Percentiles rank a stretch among this genome's conserved stretches.
phyloP scores from a whole-genome alignment of 1,284 basidiomycete genomes.

The Tausonia pullulans region DNA sequence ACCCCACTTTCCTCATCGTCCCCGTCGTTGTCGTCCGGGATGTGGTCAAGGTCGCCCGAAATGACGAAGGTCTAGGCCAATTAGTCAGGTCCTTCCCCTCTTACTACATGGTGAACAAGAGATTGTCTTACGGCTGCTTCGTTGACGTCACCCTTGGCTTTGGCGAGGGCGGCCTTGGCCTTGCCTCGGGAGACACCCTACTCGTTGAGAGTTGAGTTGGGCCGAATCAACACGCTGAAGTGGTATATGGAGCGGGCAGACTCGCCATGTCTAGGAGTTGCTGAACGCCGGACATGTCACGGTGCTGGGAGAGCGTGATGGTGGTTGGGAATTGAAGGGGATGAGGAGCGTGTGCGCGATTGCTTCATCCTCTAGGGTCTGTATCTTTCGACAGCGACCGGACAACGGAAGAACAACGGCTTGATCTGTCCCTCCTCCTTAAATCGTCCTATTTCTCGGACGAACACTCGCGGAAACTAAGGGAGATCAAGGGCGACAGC shows the following conservation, averaged over 20 bases:
- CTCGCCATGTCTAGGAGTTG: no score
- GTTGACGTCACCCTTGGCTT: slow-evolving; percentile 67
- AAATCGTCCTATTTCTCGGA: not conserved
- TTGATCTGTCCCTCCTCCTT: no score
- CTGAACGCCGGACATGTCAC: not conserved
- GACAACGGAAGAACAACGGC: no score
- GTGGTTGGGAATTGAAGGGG: not conserved
- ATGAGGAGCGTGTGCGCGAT: not conserved
- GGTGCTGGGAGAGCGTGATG: not conserved
- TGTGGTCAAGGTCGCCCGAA: slow-evolving; percentile 63
- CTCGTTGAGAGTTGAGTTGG: not conserved
- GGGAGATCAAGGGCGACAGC: not conserved
- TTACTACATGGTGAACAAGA: not conserved
- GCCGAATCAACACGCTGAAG: not conserved
- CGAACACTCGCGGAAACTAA: not conserved
- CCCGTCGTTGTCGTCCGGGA: slow-evolving; percentile 37
- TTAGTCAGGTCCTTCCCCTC: not conserved
- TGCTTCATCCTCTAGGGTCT: no score
- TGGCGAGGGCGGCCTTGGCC: slow-evolving; percentile 62
- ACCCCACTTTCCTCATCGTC: slow-evolving; percentile 36
- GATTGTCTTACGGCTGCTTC: slow-evolving; percentile 70
- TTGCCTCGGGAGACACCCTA: slow-evolving; percentile 66
- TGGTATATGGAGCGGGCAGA: not conserved
- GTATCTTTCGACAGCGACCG: no score
- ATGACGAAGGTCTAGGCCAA: slow-evolving; percentile 23